phyloP scores from a whole-genome alignment of 169 alveolate genomes.

The Amoebophrya sp. region DNA sequence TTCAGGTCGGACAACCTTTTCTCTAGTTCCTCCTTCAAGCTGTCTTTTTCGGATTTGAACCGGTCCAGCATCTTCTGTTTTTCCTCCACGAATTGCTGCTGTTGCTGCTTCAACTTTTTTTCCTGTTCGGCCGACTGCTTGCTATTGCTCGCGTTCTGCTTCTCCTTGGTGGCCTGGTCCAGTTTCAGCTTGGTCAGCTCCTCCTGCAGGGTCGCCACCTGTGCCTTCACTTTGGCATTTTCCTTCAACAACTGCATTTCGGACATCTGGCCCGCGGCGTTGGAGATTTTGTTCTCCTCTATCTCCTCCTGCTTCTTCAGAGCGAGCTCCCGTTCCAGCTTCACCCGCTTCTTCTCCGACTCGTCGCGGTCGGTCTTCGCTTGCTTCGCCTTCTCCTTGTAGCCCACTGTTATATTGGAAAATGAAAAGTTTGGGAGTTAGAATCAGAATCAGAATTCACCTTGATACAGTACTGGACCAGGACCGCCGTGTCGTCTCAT shows the following conservation, averaged over 20 bases:
- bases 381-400: not conserved
- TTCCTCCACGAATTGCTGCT: not conserved
- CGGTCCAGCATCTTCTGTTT: not conserved
- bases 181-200: not conserved
- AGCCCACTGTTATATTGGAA: too few relatives aligned
- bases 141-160: not conserved
- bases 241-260: not conserved
- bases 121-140: not conserved
- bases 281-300: not conserved
- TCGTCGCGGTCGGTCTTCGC: not conserved
- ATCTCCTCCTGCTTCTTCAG: not conserved
- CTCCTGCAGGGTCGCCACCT: not conserved
- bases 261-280: not conserved
- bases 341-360: not conserved
- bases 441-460: too few relatives aligned
- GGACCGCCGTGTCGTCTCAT: too few relatives aligned
- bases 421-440: too few relatives aligned
- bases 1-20: not conserved
- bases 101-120: not conserved
- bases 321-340: not conserved
- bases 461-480: too few relatives aligned
- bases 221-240: not conserved
- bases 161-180: not conserved
- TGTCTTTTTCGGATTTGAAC: not conserved
- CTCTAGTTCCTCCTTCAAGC: not conserved